Percentiles rank a stretch among this genome's conserved stretches.
phyloP scores from a whole-genome alignment of 257 asterid genomes.

The Pogostemon cablin region DNA sequence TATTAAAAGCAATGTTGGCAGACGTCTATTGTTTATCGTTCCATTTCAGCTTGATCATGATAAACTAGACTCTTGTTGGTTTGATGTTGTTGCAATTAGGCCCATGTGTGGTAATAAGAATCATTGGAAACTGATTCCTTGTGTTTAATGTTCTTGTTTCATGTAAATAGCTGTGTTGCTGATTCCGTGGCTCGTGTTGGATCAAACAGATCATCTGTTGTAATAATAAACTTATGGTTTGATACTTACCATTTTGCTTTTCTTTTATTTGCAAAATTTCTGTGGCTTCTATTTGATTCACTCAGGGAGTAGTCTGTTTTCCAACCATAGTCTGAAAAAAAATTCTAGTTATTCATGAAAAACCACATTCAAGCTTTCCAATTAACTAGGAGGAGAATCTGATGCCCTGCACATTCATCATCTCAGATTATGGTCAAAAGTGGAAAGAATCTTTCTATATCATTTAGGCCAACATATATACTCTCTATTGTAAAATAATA shows the following conservation, averaged over 20 bases:
- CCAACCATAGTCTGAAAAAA: not conserved
- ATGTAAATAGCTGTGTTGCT: slow-evolving; percentile 50
- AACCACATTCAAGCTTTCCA: slow-evolving; percentile 11
- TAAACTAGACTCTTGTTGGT: slow-evolving; percentile 25
- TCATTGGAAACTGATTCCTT: slow-evolving; percentile 37
- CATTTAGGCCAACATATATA: not conserved
- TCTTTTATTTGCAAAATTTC: not conserved
- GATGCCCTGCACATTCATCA: slow-evolving; percentile 28
- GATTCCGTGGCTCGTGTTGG: slow-evolving; percentile 27
- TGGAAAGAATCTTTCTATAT: slow-evolving; percentile 13
- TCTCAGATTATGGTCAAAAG: slow-evolving; percentile 19
- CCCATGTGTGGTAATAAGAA: slow-evolving; percentile 47
- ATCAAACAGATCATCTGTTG: slow-evolving; percentile 35
- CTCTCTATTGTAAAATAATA: not conserved
- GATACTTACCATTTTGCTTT: slow-evolving; percentile 11
- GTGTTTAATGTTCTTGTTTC: slow-evolving; percentile 35
- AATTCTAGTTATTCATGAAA: not conserved
- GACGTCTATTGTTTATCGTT: slow-evolving; percentile 28
- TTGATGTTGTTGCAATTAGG: slow-evolving; percentile 32
- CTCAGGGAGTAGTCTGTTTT: not conserved
- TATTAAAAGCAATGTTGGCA: slow-evolving; percentile 14
- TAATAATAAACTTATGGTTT: slow-evolving; percentile 40
- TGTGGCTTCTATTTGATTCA: slow-evolving; percentile 12
- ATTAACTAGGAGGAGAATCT: slow-evolving; percentile 24
- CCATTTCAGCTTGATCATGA: slow-evolving; percentile 34